Evolutionary conservation across 2,329 filamentous ascomycete genomes (phyloP).

Genomic region (Stenocarpella maydis): DNA sequence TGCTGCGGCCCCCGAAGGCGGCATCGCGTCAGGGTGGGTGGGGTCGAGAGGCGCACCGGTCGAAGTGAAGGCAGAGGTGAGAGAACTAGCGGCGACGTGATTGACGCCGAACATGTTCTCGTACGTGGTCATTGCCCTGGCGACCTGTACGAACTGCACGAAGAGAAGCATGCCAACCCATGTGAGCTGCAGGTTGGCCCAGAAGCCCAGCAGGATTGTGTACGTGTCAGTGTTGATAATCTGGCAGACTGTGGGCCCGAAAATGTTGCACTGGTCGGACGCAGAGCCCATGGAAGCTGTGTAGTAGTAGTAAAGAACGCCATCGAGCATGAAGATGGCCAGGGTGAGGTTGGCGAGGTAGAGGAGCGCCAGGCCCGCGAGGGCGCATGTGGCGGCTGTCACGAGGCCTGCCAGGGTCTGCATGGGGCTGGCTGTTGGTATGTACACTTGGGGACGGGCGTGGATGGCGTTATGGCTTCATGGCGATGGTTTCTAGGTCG

Average conservation of each 20-base stretch:
- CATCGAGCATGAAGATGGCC: conserved; percentile 77
- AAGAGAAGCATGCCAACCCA: conserved; percentile 98
- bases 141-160: conserved; percentile 92
- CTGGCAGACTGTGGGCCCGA: conserved; percentile 78
- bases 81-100: conserved; percentile 61
- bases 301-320: conserved; percentile 77
- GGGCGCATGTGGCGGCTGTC: too few relatives aligned
- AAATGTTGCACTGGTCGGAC: conserved; percentile 72
- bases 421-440: too few relatives aligned
- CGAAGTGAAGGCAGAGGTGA: conserved; percentile 80
- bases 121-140: conserved; percentile 92
- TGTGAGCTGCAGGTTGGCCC: conserved; percentile 84
- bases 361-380: too few relatives aligned
- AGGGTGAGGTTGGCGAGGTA: conserved; percentile 83
- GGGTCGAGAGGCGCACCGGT: conserved; percentile 76
- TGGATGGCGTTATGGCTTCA: too few relatives aligned
- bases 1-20: conserved; percentile 61
- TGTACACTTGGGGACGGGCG: too few relatives aligned
- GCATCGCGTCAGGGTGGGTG: conserved; percentile 61
- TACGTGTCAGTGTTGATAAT: conserved; percentile 84
- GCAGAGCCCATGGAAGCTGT: conserved; percentile 62
- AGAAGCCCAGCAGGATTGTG: conserved; percentile 79
- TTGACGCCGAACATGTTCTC: conserved; percentile 92
- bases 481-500: too few relatives aligned
- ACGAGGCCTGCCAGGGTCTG: too few relatives aligned